A percentile compares a stretch with the other conserved stretches of the same genome.
These are phyloP conservation scores for Pleurotus pulmonarius DNA, from an alignment of 768 basidiomycete genomes.

Conservation along the genomic window DNA sequence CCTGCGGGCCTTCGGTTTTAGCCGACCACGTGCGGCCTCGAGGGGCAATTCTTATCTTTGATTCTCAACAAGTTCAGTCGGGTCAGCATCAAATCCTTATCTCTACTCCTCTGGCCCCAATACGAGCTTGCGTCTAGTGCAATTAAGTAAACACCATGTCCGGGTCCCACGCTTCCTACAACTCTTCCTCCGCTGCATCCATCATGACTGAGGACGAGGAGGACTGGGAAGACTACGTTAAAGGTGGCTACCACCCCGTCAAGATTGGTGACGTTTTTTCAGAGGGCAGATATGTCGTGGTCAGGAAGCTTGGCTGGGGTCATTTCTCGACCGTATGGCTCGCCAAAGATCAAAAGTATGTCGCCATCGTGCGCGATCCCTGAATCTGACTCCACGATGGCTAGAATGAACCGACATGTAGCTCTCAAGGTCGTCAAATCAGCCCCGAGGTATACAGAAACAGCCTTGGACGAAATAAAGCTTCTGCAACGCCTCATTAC, in stretches of 20 bases:
- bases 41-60: no score
- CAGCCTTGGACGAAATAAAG: slow-evolving; percentile 98
- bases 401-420: slow-evolving; percentile 91
- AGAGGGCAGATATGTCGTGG: slow-evolving; percentile 83
- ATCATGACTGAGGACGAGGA: slow-evolving; percentile 91
- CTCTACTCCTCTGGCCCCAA: slow-evolving; percentile 7
- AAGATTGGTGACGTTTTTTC: slow-evolving; percentile 92
- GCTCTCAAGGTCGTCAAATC: slow-evolving; percentile 99
- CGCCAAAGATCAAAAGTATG: slow-evolving; percentile 77
- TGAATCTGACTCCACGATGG: slow-evolving; percentile 4
- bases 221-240: slow-evolving; percentile 85
- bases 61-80: no score
- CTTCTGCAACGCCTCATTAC: slow-evolving; percentile 93
- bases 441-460: slow-evolving; percentile 94
- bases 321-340: slow-evolving; percentile 96
- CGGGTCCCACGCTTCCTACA: slow-evolving; percentile 65
- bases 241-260: slow-evolving; percentile 88
- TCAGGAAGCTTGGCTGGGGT: slow-evolving; percentile 94
- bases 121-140: neutral
- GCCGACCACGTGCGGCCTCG: no score
- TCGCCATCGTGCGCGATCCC: slow-evolving; percentile 11
- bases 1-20: no score
- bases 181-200: slow-evolving; percentile 65
- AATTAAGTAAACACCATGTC: slow-evolving; percentile 27
- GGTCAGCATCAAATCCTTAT: slow-evolving; percentile 8